Percentiles rank a stretch among this genome's conserved stretches.
Evolutionary conservation across 176 grass and related monocot species (phyloP).

Genomic region (Alopecurus myosuroides): DNA sequence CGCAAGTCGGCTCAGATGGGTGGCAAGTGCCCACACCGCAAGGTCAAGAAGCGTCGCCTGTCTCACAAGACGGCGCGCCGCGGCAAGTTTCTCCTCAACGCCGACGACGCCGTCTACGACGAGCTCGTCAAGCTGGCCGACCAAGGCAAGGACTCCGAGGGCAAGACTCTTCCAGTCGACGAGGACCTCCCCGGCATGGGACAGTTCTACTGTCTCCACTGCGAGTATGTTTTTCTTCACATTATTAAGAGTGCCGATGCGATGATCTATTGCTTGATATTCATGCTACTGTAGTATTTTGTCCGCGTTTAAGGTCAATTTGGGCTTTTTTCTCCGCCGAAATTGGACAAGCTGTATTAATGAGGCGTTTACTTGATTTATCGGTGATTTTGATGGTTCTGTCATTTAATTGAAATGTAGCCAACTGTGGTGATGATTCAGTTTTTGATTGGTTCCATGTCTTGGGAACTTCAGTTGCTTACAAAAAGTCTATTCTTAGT

Average conservation of each 20-base stretch:
- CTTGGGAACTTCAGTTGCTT: neutral
- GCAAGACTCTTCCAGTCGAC: conserved; percentile 54
- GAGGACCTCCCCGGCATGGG: conserved; percentile 91
- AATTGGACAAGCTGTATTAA: neutral
- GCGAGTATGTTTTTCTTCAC: conserved; percentile 57
- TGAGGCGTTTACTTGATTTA: neutral
- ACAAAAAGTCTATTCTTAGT: neutral
- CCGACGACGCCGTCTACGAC: conserved; percentile 80
- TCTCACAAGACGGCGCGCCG: conserved; percentile 78
- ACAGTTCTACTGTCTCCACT: conserved; percentile 95
- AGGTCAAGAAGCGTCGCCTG: conserved; percentile 94
- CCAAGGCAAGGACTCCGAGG: conserved; percentile 29
- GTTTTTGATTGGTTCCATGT: neutral
- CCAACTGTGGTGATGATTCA: neutral
- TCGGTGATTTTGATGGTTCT: neutral
- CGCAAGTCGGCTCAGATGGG: conserved; percentile 47
- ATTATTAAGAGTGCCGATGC: neutral
- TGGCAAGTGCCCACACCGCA: conserved; percentile 94
- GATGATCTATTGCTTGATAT: neutral
- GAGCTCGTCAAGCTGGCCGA: conserved; percentile 84
- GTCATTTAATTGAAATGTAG: neutral
- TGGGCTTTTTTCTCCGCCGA: neutral
- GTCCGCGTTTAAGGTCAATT: neutral
- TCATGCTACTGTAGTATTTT: neutral
- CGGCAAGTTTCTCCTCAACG: conserved; percentile 83